A percentile compares a stretch with the other conserved stretches of the same genome.
These are phyloP conservation scores for Pseudozyma hubeiensis DNA, from an alignment of 1,284 basidiomycete species.

Conservation along the genomic window DNA sequence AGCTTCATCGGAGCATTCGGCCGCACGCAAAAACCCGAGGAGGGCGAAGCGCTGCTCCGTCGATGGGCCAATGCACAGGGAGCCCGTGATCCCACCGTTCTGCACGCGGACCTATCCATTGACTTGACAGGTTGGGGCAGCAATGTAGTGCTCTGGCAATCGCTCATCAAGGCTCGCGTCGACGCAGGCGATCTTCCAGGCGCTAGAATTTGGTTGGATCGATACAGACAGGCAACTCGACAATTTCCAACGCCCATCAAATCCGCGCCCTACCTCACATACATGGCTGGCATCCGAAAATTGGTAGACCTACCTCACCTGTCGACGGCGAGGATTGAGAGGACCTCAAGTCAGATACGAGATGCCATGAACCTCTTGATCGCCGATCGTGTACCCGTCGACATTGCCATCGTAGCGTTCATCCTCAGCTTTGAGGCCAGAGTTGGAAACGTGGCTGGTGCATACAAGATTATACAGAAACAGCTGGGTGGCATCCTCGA, in stretches of 20 bases:
- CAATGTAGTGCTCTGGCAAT: slow-evolving; percentile 28
- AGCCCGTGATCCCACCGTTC: background rate
- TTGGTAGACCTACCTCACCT: background rate
- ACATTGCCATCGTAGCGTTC: slow-evolving; percentile 27
- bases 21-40: slow-evolving; percentile 6
- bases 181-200: slow-evolving; percentile 16
- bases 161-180: slow-evolving; percentile 28
- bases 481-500: slow-evolving; percentile 13
- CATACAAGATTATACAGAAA: slow-evolving; percentile 7
- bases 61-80: slow-evolving; percentile 32
- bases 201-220: slow-evolving; percentile 35
- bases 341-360: slow-evolving; percentile 3
- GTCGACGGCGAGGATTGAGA: background rate
- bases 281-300: slow-evolving; percentile 27
- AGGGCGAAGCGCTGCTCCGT: slow-evolving; percentile 20
- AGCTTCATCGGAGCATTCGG: slow-evolving; percentile 32
- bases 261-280: slow-evolving; percentile 30
- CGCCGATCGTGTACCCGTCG: slow-evolving; percentile 18
- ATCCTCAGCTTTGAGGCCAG: slow-evolving; percentile 30
- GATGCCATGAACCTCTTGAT: slow-evolving; percentile 18
- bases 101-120: slow-evolving; percentile 9
- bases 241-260: background rate
- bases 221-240: slow-evolving; percentile 18
- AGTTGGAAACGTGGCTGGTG: slow-evolving; percentile 17
- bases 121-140: slow-evolving; percentile 35